phyloP scores from a whole-genome alignment of 1,139 yeast genomes.

The Sporopachydermia cereana region DNA sequence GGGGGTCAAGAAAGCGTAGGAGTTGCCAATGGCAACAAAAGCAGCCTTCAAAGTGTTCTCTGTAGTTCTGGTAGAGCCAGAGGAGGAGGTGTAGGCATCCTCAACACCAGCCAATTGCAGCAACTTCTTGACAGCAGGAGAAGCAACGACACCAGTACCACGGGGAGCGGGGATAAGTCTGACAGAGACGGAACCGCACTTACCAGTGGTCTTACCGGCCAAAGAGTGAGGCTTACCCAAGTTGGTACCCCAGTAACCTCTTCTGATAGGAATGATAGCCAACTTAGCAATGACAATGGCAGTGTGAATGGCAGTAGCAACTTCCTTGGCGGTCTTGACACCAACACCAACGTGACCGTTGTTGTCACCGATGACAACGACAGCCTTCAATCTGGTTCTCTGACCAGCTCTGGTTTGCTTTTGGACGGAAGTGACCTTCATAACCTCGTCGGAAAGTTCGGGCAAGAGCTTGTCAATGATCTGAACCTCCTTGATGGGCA shows the following conservation, averaged over 20 bases:
- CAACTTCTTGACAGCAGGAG: constrained; percentile 98
- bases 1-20: constrained; percentile 99
- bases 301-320: constrained; percentile 99
- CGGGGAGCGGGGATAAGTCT: constrained; percentile 99
- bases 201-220: constrained; percentile 96
- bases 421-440: constrained; percentile 95
- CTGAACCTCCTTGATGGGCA: constrained; percentile 99
- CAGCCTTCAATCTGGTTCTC: constrained; percentile 99
- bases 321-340: constrained; percentile 99
- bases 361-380: constrained; percentile 98
- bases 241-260: constrained; percentile 99
- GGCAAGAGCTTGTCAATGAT: constrained; percentile 96
- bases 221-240: constrained; percentile 99
- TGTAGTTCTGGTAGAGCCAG: constrained; percentile 99
- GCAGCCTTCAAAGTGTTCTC: constrained; percentile 99
- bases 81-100: constrained; percentile 97
- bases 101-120: constrained; percentile 99
- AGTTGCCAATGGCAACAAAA: constrained; percentile 98
- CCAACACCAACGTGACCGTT: constrained; percentile 99
- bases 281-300: constrained; percentile 99
- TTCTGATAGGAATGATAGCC: constrained; percentile 98
- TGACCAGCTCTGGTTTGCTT: constrained; percentile 99
- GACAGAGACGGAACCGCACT: constrained; percentile 98
- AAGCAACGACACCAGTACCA: constrained; percentile 99
- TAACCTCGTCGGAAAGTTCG: constrained; percentile 93